Evolutionary conservation across 192 early-diverging fungal genomes (phyloP).

Genomic region (Entophlyctis luteolus): DNA sequence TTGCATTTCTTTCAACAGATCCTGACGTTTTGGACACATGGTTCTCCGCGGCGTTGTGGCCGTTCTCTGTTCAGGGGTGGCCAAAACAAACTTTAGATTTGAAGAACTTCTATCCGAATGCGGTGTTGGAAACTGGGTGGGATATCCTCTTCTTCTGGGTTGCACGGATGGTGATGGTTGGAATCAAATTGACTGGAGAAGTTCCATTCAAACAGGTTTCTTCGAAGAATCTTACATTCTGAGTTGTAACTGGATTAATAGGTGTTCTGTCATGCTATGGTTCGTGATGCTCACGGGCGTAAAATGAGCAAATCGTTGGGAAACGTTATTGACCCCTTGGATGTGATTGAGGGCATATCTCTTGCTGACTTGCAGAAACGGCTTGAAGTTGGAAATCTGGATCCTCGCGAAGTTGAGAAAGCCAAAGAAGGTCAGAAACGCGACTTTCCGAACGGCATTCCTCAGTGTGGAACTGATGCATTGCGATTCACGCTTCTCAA

Average conservation of each 20-base stretch:
- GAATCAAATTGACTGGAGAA: constrained; percentile 90
- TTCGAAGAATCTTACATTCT: constrained; percentile 11
- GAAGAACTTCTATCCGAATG: constrained; percentile 83
- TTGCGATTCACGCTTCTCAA: constrained; percentile 50
- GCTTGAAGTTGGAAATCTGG: constrained; percentile 82
- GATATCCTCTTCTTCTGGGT: constrained; percentile 99
- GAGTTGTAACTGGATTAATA: constrained; percentile 25
- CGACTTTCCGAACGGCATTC: constrained; percentile 95
- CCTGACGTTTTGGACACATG: constrained; percentile 98
- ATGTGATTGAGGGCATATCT: constrained; percentile 91
- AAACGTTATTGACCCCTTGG: constrained; percentile 96
- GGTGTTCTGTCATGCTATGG: constrained; percentile 97
- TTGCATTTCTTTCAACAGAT: constrained; percentile 42
- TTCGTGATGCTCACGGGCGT: constrained; percentile 95
- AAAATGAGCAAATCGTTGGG: constrained; percentile 97
- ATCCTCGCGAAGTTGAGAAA: constrained; percentile 80
- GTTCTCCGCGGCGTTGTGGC: constrained; percentile 99
- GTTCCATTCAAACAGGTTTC: constrained; percentile 78
- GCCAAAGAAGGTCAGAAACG: constrained; percentile 78
- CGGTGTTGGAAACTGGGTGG: constrained; percentile 93
- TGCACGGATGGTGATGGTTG: constrained; percentile 98
- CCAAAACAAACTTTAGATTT: constrained; percentile 85
- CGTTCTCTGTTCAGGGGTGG: constrained; percentile 97
- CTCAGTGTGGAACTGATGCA: constrained; percentile 94
- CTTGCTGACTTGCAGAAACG: constrained; percentile 73